Percentiles rank a stretch among this genome's conserved stretches.
phyloP scores from a whole-genome alignment of 257 asterid genomes.

The Orobanche coerulescens region DNA sequence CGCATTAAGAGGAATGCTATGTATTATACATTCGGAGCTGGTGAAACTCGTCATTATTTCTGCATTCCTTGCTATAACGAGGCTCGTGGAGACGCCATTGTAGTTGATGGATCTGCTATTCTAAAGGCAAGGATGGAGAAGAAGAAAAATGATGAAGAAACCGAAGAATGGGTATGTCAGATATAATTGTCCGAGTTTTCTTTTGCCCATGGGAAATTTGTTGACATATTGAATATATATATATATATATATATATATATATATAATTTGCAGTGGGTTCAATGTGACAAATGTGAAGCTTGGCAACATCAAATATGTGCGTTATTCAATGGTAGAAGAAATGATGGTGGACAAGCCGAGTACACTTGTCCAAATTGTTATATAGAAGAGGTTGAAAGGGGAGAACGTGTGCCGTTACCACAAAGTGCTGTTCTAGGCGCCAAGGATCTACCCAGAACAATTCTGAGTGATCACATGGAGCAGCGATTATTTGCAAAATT shows the following conservation, averaged over 20 bases:
- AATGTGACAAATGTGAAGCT: conserved; percentile 94
- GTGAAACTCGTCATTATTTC: conserved; percentile 82
- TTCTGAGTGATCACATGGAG: conserved; percentile 89
- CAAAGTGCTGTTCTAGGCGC: conserved; percentile 96
- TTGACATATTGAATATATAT: conserved; percentile 21
- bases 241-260: background rate
- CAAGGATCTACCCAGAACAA: conserved; percentile 84
- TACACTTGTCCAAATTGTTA: conserved; percentile 98
- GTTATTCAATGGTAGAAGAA: conserved; percentile 80
- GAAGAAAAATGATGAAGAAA: conserved; percentile 95
- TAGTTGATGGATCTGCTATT: conserved; percentile 60
- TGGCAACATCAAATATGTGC: conserved; percentile 99
- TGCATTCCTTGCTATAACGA: conserved; percentile 86
- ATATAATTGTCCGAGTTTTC: conserved; percentile 14
- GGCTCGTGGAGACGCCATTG: conserved; percentile 73
- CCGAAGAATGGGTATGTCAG: conserved; percentile 88
- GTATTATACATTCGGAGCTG: conserved; percentile 88
- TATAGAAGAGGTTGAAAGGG: conserved; percentile 77
- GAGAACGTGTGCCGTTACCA: conserved; percentile 74
- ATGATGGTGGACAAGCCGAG: conserved; percentile 96
- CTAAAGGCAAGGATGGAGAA: conserved; percentile 82
- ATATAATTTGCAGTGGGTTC: conserved; percentile 80
- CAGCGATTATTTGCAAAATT: conserved; percentile 60
- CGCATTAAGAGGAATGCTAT: conserved; percentile 86
- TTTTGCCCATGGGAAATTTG: conserved; percentile 3